A percentile compares a stretch with the other conserved stretches of the same genome.
Evolutionary conservation across 148 eudicot species (phyloP).

Genomic region (Dysphania ambrosioides): DNA sequence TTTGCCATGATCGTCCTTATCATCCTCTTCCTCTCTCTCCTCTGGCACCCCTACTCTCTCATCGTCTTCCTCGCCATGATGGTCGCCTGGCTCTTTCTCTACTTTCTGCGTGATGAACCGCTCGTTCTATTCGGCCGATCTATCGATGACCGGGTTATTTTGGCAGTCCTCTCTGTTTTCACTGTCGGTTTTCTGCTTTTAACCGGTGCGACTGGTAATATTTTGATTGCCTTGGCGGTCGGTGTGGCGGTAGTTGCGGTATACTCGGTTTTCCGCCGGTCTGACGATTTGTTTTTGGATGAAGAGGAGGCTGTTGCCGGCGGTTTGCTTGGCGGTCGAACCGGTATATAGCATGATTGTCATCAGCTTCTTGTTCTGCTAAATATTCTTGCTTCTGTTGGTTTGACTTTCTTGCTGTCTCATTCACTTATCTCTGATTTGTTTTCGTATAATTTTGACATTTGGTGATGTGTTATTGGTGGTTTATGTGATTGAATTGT

Average conservation of each 20-base stretch:
- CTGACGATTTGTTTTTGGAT: conserved; percentile 56
- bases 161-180: conserved; percentile 39
- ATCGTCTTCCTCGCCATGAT: conserved; percentile 54
- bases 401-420: not conserved
- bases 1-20: conserved; percentile 50
- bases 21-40: conserved; percentile 52
- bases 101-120: conserved; percentile 74
- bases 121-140: conserved; percentile 38
- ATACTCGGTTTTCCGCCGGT: conserved; percentile 56
- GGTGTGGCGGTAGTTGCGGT: conserved; percentile 39
- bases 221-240: conserved; percentile 38
- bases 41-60: conserved; percentile 76
- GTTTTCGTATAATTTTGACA: not conserved
- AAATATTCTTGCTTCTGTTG: not conserved
- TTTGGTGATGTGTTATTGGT: too few relatives aligned
- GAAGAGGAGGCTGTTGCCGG: conserved; percentile 48
- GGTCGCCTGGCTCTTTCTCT: conserved; percentile 66
- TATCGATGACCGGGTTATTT: conserved; percentile 44
- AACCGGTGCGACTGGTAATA: conserved; percentile 48
- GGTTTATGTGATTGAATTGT: too few relatives aligned
- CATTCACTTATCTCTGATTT: not conserved
- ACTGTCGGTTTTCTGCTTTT: conserved; percentile 52
- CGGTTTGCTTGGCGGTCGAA: conserved; percentile 29
- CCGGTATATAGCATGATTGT: not conserved
- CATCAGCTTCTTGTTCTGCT: conserved; percentile 10